These are phyloP conservation scores for Lagerstroemia speciosa DNA, from an alignment of 345 rosid species.

Conservation along the genomic window DNA sequence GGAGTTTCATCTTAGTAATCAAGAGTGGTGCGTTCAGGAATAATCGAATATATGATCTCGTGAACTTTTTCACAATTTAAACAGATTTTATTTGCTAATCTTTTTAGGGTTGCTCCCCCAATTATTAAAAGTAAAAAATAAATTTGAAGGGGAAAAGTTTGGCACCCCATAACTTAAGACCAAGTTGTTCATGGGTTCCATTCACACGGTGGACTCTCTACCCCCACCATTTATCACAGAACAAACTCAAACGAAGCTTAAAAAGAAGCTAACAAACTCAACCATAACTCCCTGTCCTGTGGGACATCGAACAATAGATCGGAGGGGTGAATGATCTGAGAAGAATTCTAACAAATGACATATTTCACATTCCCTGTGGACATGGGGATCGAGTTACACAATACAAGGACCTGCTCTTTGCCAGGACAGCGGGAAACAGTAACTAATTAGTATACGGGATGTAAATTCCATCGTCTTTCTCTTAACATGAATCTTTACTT, in stretches of 20 bases:
- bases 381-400: not conserved
- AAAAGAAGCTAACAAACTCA: not conserved
- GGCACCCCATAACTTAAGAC: too few species aligned
- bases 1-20: too few species aligned
- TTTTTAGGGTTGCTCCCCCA: too few species aligned
- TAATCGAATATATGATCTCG: too few species aligned
- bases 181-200: too few species aligned
- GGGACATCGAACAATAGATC: not conserved
- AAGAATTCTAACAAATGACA: not conserved
- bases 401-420: not conserved
- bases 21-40: too few species aligned
- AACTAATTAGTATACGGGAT: not conserved
- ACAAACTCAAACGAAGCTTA: not conserved
- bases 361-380: not conserved
- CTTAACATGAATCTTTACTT: not conserved
- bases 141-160: too few species aligned
- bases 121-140: too few species aligned
- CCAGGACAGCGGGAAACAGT: not conserved
- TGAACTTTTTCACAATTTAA: too few species aligned
- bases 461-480: not conserved
- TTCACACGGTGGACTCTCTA: not conserved
- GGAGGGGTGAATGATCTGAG: not conserved
- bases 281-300: not conserved
- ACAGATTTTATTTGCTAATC: too few species aligned
- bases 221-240: not conserved